These are phyloP conservation scores for Leccinum pellstonianum DNA, from an alignment of 768 basidiomycete species.

Conservation along the genomic window DNA sequence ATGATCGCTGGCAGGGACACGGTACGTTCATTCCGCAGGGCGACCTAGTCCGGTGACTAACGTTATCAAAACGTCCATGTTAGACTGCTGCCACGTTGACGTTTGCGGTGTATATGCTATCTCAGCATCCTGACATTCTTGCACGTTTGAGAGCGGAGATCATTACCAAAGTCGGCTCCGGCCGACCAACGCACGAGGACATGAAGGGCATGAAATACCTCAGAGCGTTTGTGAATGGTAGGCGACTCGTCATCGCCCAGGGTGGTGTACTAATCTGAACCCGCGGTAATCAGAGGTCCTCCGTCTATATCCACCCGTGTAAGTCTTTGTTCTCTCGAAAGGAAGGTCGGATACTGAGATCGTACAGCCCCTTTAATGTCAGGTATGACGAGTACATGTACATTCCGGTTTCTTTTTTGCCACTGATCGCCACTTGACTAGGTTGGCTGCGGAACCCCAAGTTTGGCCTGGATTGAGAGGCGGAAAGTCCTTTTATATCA, in stretches of 20 bases:
- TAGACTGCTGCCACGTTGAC: slow-evolving; percentile 36
- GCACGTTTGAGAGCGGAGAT: slow-evolving; percentile 56
- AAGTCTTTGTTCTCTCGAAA: slow-evolving; percentile 2
- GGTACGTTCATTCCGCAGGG: slow-evolving; percentile 16
- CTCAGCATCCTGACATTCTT: slow-evolving; percentile 49
- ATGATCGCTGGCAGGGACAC: slow-evolving; percentile 44
- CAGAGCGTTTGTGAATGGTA: slow-evolving; percentile 65
- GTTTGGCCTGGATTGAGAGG: slow-evolving; percentile 23
- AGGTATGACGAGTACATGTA: slow-evolving; percentile 16
- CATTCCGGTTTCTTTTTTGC: background rate
- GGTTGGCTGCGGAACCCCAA: slow-evolving; percentile 15
- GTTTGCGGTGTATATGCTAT: slow-evolving; percentile 43
- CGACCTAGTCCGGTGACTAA: background rate
- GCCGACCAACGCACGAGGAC: slow-evolving; percentile 53
- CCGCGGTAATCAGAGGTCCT: slow-evolving; percentile 29
- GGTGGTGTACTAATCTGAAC: slow-evolving; percentile 1
- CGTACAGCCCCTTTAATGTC: slow-evolving; percentile 20
- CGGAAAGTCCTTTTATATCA: slow-evolving; percentile 53
- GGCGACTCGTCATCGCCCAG: background rate
- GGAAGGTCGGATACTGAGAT: background rate
- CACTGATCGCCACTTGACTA: slow-evolving; percentile 9
- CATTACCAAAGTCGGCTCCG: slow-evolving; percentile 48
- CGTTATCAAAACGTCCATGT: background rate
- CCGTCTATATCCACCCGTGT: slow-evolving; percentile 34
- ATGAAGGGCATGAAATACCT: slow-evolving; percentile 64